Evolutionary conservation across 225 moss, liverwort and hornwort genomes (phyloP), one percentile per base, ranked within the genome.

Genomic region (Antitrichia curtipendula): DNA sequence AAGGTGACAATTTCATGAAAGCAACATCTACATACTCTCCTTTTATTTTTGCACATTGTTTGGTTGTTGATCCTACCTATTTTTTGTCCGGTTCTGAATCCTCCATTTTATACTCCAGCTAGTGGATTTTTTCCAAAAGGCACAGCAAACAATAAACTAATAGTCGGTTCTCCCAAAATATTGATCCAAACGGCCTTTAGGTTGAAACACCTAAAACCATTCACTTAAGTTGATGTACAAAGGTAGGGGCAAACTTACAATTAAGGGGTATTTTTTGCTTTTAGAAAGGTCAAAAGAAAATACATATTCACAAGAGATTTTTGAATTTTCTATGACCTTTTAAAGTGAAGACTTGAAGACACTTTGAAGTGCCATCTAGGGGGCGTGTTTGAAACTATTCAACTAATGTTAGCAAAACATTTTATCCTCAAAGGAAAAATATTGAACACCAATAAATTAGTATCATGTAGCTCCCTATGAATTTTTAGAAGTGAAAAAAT

Each of bases 1-100:
- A 32, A 34, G 22, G 1, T 21, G 1, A 22, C 12, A 32, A 50
- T 50, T 52, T 75, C 1, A 34, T 34, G 10, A 52, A 75, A 75
- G 22, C 0, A 0, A 2, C 0, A 0, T 1, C 25, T 17, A 45
- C 5, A 16, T 17, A 29, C 17, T 1, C 2, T 3, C 6, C 72
- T 45, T 27, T 71, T 16, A 25, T 27, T 71, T 27, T 43, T 72
- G 16, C 17, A 43, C 17, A 11, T 1, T 0, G 4, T 0, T 41
- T 28, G 3, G 6, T 28, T 45, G 10, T 3, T 2, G 2, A 10
- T 72, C 18, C 11, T 73, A 73, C 11, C 18, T 29, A 43, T 10
- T 17, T 2, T n/a, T 43, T 9, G 2, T 27, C 1, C 2, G 0
- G 2, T 27, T 43, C 28, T 43, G 9, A 9, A 28, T 45, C 24